These are phyloP conservation scores for Meira nashicola DNA, from an alignment of 1,284 basidiomycete genomes.

Conservation along the genomic window DNA sequence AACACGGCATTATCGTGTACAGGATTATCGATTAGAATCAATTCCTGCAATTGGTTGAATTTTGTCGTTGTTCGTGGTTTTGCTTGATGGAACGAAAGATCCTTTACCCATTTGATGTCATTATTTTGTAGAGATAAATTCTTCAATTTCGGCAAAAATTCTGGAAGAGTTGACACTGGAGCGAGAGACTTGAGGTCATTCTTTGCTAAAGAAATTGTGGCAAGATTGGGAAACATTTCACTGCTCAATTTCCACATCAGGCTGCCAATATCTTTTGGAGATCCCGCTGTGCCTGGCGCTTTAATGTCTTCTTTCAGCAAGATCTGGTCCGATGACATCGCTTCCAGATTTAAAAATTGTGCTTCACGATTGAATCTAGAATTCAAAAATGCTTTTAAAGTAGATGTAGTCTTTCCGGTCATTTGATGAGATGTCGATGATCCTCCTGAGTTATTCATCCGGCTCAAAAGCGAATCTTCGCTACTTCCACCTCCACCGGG, in stretches of 20 bases:
- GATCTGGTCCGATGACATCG: slow-evolving; percentile 67
- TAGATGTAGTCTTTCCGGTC: slow-evolving; percentile 16
- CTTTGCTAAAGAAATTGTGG: slow-evolving; percentile 37
- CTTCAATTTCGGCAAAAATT: slow-evolving; percentile 57
- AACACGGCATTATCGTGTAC: slow-evolving; percentile 64
- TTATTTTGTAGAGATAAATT: slow-evolving; percentile 70
- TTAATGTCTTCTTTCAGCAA: slow-evolving; percentile 65
- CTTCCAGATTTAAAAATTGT: slow-evolving; percentile 69
- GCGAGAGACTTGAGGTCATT: slow-evolving; percentile 33
- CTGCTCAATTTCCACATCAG: slow-evolving; percentile 80
- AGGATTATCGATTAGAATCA: slow-evolving; percentile 76
- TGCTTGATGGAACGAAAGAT: slow-evolving; percentile 24
- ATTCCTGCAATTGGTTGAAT: slow-evolving; percentile 55
- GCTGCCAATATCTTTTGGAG: slow-evolving; percentile 64
- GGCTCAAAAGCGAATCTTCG: not conserved
- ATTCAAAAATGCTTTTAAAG: slow-evolving; percentile 37
- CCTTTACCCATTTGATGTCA: slow-evolving; percentile 49
- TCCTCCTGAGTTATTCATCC: not conserved
- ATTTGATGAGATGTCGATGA: not conserved
- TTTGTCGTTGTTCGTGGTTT: slow-evolving; percentile 23
- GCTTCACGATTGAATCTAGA: slow-evolving; percentile 44
- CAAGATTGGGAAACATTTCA: slow-evolving; percentile 69
- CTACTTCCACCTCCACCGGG: slow-evolving; percentile 12
- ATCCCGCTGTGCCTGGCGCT: slow-evolving; percentile 64
- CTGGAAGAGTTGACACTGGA: slow-evolving; percentile 30